These are phyloP conservation scores for Rhodotorula paludigena DNA, from an alignment of 768 basidiomycete genomes.

Conservation along the genomic window DNA sequence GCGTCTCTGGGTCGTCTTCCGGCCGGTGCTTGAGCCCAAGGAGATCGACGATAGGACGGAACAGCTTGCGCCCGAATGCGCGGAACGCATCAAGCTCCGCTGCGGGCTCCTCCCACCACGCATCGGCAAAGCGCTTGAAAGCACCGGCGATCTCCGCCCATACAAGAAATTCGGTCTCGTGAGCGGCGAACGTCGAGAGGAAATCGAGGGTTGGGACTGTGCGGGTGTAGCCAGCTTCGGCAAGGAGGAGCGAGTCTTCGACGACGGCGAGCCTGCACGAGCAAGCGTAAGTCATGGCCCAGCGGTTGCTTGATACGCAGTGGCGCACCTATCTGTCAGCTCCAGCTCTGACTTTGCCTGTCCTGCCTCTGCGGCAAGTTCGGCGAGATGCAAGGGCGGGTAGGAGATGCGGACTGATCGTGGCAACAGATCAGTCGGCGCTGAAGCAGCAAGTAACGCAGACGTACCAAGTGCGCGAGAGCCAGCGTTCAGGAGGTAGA, in stretches of 20 bases:
- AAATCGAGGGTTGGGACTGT: not conserved
- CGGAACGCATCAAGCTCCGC: constrained; percentile 52
- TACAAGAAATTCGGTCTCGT: constrained; percentile 56
- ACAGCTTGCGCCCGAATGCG: constrained; percentile 46
- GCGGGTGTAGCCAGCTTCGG: constrained; percentile 10
- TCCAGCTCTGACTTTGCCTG: constrained; percentile 62
- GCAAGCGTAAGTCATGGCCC: too few relatives aligned
- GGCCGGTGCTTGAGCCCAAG: constrained; percentile 71
- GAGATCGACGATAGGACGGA: constrained; percentile 67
- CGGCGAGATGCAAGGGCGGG: constrained; percentile 66
- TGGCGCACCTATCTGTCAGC: constrained; percentile 64
- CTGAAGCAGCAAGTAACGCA: too few relatives aligned
- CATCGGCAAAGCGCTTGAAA: constrained; percentile 56
- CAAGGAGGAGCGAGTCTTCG: constrained; percentile 71
- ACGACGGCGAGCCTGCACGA: constrained; percentile 81
- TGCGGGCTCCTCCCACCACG: constrained; percentile 77
- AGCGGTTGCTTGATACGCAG: too few relatives aligned
- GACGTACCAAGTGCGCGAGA: constrained; percentile 71
- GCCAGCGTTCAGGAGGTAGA: constrained; percentile 83
- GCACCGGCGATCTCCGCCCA: constrained; percentile 66
- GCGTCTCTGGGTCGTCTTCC: constrained; percentile 62
- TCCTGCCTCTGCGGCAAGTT: constrained; percentile 72
- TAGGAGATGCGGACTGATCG: constrained; percentile 65
- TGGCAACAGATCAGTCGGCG: not conserved
- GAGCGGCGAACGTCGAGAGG: constrained; percentile 8